Conservation (phyloP, 2,329 filamentous ascomycete species). For the Colletotrichum lupini region DNA sequence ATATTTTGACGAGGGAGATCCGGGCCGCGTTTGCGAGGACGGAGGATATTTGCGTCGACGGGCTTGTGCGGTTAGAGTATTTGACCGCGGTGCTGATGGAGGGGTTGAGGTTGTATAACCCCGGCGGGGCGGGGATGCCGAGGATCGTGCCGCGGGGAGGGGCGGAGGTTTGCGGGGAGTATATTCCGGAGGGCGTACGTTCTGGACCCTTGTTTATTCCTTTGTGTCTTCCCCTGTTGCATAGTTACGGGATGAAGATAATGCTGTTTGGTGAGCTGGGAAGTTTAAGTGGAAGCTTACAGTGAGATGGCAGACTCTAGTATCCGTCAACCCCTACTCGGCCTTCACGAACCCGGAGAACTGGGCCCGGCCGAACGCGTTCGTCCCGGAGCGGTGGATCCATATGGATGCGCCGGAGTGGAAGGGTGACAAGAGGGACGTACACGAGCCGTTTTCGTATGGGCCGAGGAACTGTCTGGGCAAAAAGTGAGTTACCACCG, state of each 20-base stretch:
- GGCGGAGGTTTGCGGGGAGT: conserved; percentile 43
- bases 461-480: conserved; percentile 63
- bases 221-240: too few relatives aligned
- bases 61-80: conserved; percentile 46
- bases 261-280: too few relatives aligned
- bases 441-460: conserved; percentile 59
- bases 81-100: conserved; percentile 55
- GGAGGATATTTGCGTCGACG: conserved; percentile 51
- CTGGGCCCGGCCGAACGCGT: conserved; percentile 57
- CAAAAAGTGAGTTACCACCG: conserved; percentile 47
- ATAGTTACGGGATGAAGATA: too few relatives aligned
- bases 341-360: conserved; percentile 39
- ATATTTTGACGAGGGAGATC: conserved; percentile 50
- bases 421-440: conserved; percentile 52
- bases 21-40: conserved; percentile 47
- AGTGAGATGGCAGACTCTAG: conserved; percentile 6
- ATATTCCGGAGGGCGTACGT: conserved; percentile 48
- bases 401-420: conserved; percentile 26
- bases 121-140: conserved; percentile 37
- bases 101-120: conserved; percentile 48
- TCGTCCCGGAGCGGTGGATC: conserved; percentile 58
- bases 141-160: conserved; percentile 47
- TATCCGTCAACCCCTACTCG: conserved; percentile 27
- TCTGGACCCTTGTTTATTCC: not conserved
- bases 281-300: not conserved